phyloP scores from a whole-genome alignment of 257 asterid genomes.

The Nicotiana tabacum region DNA sequence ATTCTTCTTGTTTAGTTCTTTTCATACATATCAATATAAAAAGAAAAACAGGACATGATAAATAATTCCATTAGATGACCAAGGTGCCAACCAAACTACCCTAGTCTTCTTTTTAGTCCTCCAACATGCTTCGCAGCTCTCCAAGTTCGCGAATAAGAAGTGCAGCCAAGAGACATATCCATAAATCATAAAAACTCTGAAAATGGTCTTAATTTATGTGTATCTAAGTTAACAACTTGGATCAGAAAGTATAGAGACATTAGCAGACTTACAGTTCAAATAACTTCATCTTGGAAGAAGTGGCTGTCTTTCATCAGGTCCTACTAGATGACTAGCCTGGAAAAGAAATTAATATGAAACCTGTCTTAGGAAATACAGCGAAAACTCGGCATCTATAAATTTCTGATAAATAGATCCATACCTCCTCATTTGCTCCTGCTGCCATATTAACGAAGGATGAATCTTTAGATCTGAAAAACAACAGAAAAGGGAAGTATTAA shows the following conservation, averaged over 20 bases:
- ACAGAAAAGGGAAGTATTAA: background rate
- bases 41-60: background rate
- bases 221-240: background rate
- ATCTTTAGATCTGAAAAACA: constrained; percentile 59
- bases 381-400: background rate
- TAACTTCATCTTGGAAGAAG: constrained; percentile 16
- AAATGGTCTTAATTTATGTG: background rate
- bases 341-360: constrained; percentile 7
- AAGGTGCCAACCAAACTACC: background rate
- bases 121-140: background rate
- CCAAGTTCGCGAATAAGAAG: background rate
- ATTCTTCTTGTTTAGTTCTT: constrained; percentile 1
- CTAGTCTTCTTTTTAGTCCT: background rate
- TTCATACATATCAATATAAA: background rate
- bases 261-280: constrained; percentile 8
- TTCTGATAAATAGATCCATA: constrained; percentile 15
- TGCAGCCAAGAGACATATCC: background rate
- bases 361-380: background rate
- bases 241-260: constrained; percentile 7
- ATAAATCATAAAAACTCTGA: background rate
- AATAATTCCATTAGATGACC: background rate
- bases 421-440: constrained; percentile 94
- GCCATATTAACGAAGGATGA: constrained; percentile 73
- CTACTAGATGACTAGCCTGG: constrained; percentile 15
- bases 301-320: constrained; percentile 18